Evolutionary conservation across 352 stramenopile genomes (phyloP), one percentile per base, ranked within the genome.

Genomic region (Pythium scleroteichum): DNA sequence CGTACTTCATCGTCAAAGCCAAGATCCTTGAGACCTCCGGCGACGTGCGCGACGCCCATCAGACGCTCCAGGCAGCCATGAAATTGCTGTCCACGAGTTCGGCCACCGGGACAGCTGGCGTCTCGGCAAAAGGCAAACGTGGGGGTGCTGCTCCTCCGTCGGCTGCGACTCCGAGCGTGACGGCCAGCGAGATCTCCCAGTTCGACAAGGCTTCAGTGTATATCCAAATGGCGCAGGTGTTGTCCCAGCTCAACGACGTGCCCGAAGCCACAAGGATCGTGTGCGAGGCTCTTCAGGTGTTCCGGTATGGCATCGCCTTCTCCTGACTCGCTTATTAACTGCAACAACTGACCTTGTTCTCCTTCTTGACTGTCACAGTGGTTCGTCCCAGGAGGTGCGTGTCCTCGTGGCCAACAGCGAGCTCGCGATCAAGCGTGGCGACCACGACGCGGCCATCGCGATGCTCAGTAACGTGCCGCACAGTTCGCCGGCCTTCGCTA

Each of bases 331-430:
- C 40, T 35, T 38, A 19, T 16, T 17, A 27, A n/a, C 20, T 33
- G 26, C 13, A 22, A 17, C 5, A 22, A 22, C 16, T 59, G 24
- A 53, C 9, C 5, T 8, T 45, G 22, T 39, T 33, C 17, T 40
- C 62, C 53, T 19, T 52, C 66, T 27, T 50, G n/a, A n/a, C n/a
- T n/a, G n/a, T n/a, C 22, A 10, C 69, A 73, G 74, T 38, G 89
- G 80, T 0, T 96, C 87, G 4, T 71, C 76, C 1, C 80, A 97
- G 55, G 90, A 98, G 68, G 90, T 98, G 4, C 80, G 88, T 8
- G 81, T 98, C 20, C 59, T 98, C 8, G 79, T 98, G 2, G 91
- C 94, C 12, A 95, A 94, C 61, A 92, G 82, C 42, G 83, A 97
- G 59, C 74, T 98, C 3, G 85, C 87, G 7, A 92, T 98, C 49